phyloP scores from a whole-genome alignment of 2,329 filamentous ascomycete species.

The Diaporthe vexans region DNA sequence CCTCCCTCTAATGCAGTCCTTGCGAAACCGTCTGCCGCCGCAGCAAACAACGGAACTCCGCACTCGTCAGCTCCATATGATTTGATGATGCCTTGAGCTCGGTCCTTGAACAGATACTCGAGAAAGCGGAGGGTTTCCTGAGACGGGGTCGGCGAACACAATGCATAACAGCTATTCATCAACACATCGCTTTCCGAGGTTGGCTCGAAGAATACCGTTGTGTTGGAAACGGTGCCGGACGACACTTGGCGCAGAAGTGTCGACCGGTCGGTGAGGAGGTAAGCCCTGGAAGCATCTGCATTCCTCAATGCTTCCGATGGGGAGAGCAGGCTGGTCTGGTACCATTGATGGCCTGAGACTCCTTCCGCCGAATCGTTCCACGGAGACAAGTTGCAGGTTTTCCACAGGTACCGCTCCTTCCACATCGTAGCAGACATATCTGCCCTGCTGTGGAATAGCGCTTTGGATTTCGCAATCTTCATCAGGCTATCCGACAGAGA shows the following conservation, averaged over 20 bases:
- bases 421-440: constrained; percentile 40
- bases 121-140: constrained; percentile 23
- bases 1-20: constrained; percentile 15
- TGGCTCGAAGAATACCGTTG: constrained; percentile 38
- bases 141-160: constrained; percentile 14
- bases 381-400: neutral
- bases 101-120: constrained; percentile 23
- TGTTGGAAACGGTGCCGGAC: constrained; percentile 22
- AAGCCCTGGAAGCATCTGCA: constrained; percentile 33
- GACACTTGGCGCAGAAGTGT: constrained; percentile 39
- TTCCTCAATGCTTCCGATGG: constrained; percentile 35
- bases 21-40: constrained; percentile 21
- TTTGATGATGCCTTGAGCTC: constrained; percentile 17
- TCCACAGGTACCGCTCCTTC: constrained; percentile 36
- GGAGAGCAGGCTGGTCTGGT: constrained; percentile 30
- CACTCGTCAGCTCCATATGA: constrained; percentile 18
- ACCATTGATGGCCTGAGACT: constrained; percentile 13
- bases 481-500: constrained; percentile 20
- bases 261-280: constrained; percentile 40
- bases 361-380: constrained; percentile 13
- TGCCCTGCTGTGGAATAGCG: constrained; percentile 36
- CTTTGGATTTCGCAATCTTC: constrained; percentile 3
- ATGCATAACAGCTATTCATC: constrained; percentile 39
- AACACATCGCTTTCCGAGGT: constrained; percentile 23
- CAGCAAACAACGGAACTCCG: constrained; percentile 26